Conservation (phyloP, 768 basidiomycete species). For the Russula compacta region DNA sequence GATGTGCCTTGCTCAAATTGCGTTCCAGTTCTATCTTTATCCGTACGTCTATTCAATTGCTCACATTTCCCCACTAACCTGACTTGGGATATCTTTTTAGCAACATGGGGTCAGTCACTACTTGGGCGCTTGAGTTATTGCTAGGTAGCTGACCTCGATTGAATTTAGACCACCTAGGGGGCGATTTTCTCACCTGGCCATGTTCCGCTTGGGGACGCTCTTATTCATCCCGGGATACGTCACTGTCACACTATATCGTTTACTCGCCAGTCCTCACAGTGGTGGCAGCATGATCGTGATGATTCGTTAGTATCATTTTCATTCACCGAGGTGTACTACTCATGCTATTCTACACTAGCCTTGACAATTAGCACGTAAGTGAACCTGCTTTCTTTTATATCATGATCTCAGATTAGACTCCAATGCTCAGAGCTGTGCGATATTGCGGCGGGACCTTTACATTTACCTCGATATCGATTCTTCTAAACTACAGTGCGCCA, state of each 20-base stretch:
- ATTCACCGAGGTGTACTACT: constrained; percentile 6
- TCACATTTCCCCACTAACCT: not conserved
- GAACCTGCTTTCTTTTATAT: not conserved
- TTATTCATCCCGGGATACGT: constrained; percentile 89
- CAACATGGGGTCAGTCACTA: constrained; percentile 29
- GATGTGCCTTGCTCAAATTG: constrained; percentile 92
- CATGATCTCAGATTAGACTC: not conserved
- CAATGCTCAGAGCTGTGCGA: constrained; percentile 55
- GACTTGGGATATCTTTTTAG: constrained; percentile 17
- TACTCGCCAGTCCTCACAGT: constrained; percentile 57
- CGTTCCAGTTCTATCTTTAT: constrained; percentile 86
- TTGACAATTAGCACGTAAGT: constrained; percentile 76
- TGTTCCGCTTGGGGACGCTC: constrained; percentile 82
- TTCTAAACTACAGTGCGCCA: constrained; percentile 71
- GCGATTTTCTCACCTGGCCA: constrained; percentile 74
- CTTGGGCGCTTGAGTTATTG: not conserved
- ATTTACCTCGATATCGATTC: constrained; percentile 84
- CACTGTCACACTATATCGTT: constrained; percentile 63
- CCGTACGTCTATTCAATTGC: constrained; percentile 48
- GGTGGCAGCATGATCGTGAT: constrained; percentile 76
- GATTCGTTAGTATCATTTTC: constrained; percentile 43
- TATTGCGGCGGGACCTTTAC: constrained; percentile 84
- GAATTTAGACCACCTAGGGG: constrained; percentile 61
- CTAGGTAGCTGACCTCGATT: not conserved
- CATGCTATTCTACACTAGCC: constrained; percentile 33